Conservation (phyloP, 2,329 filamentous ascomycete genomes). For the Aaosphaeria arxii region DNA sequence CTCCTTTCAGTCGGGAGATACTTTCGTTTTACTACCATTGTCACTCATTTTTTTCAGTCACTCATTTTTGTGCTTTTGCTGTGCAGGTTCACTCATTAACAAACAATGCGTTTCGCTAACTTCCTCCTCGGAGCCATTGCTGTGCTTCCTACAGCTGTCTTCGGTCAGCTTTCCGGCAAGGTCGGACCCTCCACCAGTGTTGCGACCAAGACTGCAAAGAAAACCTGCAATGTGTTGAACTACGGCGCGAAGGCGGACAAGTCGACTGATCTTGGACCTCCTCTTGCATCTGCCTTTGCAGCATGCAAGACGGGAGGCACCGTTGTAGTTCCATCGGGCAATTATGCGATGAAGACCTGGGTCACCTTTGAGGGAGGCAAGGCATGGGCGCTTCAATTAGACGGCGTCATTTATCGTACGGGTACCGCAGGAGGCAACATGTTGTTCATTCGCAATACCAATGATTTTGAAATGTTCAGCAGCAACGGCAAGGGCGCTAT, state of each 20-base stretch:
- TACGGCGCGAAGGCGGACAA: conserved; percentile 53
- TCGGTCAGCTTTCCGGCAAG: conserved; percentile 32
- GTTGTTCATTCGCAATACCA: conserved; percentile 50
- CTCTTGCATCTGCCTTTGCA: conserved; percentile 48
- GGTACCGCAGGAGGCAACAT: conserved; percentile 51
- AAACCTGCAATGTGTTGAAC: conserved; percentile 52
- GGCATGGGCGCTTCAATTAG: conserved; percentile 51
- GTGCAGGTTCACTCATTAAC: conserved; percentile 15
- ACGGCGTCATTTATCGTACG: conserved; percentile 53
- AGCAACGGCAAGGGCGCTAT: conserved; percentile 51
- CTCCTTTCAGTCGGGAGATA: too few relatives aligned
- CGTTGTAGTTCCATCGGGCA: conserved; percentile 49
- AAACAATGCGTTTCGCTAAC: conserved; percentile 21
- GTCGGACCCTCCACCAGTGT: conserved; percentile 30
- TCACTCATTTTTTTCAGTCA: not conserved
- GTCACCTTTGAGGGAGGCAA: conserved; percentile 47
- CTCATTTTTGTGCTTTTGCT: conserved; percentile 17
- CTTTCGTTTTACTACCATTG: too few relatives aligned
- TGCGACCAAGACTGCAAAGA: conserved; percentile 44
- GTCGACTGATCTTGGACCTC: conserved; percentile 50
- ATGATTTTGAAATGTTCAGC: conserved; percentile 55
- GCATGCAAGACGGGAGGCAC: conserved; percentile 52
- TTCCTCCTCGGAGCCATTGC: conserved; percentile 17
- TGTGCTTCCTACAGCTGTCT: conserved; percentile 13
- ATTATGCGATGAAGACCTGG: conserved; percentile 52